A percentile compares a stretch with the other conserved stretches of the same genome.
Evolutionary conservation across 2,329 filamentous ascomycete genomes (phyloP).

Genomic region (Colletotrichum sp.): DNA sequence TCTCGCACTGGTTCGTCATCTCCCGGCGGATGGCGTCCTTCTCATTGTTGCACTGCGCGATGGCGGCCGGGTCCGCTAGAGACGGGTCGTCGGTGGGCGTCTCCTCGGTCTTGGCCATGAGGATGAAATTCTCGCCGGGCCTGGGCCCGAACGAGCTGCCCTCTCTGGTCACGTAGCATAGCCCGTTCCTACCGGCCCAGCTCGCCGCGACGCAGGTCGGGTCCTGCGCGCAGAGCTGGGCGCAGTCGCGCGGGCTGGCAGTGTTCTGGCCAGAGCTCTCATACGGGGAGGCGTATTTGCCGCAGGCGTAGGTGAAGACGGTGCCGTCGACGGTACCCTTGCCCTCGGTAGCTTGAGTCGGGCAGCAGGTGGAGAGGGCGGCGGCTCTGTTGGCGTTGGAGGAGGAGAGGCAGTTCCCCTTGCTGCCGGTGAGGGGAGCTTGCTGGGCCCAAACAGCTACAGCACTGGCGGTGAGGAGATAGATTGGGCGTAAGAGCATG

Average conservation of each 20-base stretch:
- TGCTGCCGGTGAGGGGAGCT: not conserved
- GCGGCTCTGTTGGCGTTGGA: not conserved
- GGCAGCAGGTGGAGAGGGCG: not conserved
- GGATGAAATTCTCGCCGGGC: no score
- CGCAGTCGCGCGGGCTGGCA: not conserved
- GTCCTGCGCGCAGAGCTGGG: not conserved
- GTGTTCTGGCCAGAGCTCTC: rapidly evolving
- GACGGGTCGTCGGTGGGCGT: not conserved
- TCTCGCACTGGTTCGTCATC: not conserved
- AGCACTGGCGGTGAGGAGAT: not conserved
- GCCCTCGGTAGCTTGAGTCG: rapidly evolving
- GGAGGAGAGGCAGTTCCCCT: not conserved
- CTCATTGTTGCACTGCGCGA: not conserved
- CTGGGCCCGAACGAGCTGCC: not conserved
- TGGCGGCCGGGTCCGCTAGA: rapidly evolving
- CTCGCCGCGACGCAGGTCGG: not conserved
- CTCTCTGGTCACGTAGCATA: not conserved
- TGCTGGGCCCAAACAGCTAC: not conserved
- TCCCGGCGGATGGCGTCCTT: not conserved
- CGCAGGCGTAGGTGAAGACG: not conserved
- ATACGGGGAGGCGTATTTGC: not conserved
- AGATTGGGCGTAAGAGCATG: not conserved
- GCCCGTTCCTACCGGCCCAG: not conserved
- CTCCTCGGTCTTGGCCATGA: not conserved
- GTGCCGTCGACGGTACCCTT: not conserved